Base-by-base conservation (phyloP, 2,329 filamentous ascomycete species). In the Pseudogymnoascus sp. region DNA sequence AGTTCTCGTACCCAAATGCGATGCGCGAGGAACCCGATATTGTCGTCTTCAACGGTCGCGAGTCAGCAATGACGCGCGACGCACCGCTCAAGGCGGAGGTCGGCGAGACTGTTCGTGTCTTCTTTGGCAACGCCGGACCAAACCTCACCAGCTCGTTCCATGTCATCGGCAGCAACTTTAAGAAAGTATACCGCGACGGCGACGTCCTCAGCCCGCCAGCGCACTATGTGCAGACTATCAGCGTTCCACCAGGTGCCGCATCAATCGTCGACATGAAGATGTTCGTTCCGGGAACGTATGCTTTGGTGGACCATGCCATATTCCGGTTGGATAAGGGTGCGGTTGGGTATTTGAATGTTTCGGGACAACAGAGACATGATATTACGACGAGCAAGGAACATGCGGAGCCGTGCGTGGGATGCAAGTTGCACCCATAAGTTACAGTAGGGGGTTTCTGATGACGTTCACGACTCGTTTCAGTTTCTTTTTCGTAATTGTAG, bases 61-160 rank as follows among this genome's bases (percentile, higher is more conserved):
- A 75, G 63, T 70, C 70, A 0, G 72, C 74, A 3, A 60, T 74
- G 23, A 75, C 73, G n/a, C 41, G 69, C 10, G 70, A 73, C 36
- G 66, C 65, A 4, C 74, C 74, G 2, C 70, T 75, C 19, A 75
- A 74, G 62, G 71, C 71, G 3, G 67, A 64, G 2, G 65, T 68
- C 2, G 71, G 71, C 14, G 73, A 75, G 63, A 70, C 68, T 4
- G 68, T 75, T 1, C 73, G 74, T n/a, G 69, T 75, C 37, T 75
- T 73, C 67, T 75, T 75, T 51, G 74, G 74, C 2, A 75, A 75
- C 61, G 73, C 72, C 0, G 74, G 74, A 0, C 74, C 74, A 1
- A 75, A 75, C 43, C 67, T 75, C 2, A 75, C 70, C 5, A 75
- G 74, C 64, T 70, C 73, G 3, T 73, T 75, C 31, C 73, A 75